Evolutionary conservation across 1,139 yeast genomes (phyloP).

Genomic region (Yamadazyma mexicana): DNA sequence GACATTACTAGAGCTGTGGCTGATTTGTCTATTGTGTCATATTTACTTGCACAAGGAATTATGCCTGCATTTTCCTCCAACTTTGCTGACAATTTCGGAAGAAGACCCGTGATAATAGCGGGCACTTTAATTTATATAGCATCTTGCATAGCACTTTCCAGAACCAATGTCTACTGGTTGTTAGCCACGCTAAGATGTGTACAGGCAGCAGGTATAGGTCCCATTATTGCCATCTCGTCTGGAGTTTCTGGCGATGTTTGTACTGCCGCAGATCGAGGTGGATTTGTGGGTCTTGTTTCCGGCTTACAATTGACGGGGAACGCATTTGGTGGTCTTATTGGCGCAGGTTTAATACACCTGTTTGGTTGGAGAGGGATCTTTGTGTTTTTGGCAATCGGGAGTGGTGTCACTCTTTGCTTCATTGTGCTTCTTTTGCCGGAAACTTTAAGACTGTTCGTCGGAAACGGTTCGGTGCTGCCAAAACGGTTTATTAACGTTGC

Average conservation of each 20-base stretch:
- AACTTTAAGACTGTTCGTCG: slow-evolving; percentile 36
- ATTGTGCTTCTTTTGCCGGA: slow-evolving; percentile 32
- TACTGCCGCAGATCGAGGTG: slow-evolving; percentile 35
- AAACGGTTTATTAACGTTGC: slow-evolving; percentile 20
- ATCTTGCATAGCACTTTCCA: slow-evolving; percentile 37
- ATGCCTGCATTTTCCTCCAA: slow-evolving; percentile 35
- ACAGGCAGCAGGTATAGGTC: slow-evolving; percentile 44
- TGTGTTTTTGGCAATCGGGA: slow-evolving; percentile 37
- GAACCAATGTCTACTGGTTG: slow-evolving; percentile 35
- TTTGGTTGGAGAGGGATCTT: slow-evolving; percentile 42
- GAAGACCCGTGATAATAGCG: slow-evolving; percentile 33
- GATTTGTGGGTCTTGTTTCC: slow-evolving; percentile 37
- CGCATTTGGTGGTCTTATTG: slow-evolving; percentile 42
- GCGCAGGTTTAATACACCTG: slow-evolving; percentile 32
- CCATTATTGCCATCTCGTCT: slow-evolving; percentile 38
- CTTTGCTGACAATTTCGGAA: slow-evolving; percentile 37
- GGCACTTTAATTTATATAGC: slow-evolving; percentile 30
- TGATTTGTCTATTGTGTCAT: slow-evolving; percentile 39
- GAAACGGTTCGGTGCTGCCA: slow-evolving; percentile 39
- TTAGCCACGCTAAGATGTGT: slow-evolving; percentile 35
- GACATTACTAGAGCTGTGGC: slow-evolving; percentile 23
- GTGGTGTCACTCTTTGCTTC: slow-evolving; percentile 29
- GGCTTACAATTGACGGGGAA: slow-evolving; percentile 40
- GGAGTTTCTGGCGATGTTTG: slow-evolving; percentile 46
- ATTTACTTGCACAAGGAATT: slow-evolving; percentile 38